Percentiles rank a stretch among this genome's conserved stretches.
These are phyloP conservation scores for Phialophora tarda DNA, from an alignment of 2,329 filamentous ascomycete genomes.

Conservation along the genomic window DNA sequence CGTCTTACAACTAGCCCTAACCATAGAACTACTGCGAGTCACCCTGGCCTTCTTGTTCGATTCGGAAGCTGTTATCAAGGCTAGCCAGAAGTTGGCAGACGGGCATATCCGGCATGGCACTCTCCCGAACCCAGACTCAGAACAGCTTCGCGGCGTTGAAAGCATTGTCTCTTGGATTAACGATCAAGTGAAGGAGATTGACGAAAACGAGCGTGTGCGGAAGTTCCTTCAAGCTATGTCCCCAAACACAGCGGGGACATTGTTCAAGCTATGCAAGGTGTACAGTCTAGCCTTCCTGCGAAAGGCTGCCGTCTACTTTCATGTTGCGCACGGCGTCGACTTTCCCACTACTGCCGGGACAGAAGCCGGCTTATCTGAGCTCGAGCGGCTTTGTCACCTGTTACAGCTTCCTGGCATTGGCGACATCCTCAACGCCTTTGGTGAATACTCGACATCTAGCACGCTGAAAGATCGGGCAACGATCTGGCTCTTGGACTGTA, in stretches of 20 bases:
- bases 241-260: constrained; percentile 19
- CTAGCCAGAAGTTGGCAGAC: constrained; percentile 21
- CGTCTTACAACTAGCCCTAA: constrained; percentile 81
- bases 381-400: constrained; percentile 77
- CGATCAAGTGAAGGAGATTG: constrained; percentile 10
- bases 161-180: constrained; percentile 26
- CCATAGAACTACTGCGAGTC: constrained; percentile 88
- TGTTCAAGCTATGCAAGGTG: constrained; percentile 62
- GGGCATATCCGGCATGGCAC: constrained; percentile 18
- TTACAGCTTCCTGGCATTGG: constrained; percentile 79
- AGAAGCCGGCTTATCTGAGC: constrained; percentile 72
- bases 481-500: constrained; percentile 76
- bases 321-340: constrained; percentile 87
- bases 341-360: constrained; percentile 73
- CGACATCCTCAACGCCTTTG: constrained; percentile 71
- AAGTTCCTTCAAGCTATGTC: constrained; percentile 19
- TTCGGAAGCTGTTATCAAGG: constrained; percentile 37
- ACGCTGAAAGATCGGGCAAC: constrained; percentile 58
- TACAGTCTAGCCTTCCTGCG: constrained; percentile 91
- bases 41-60: constrained; percentile 61
- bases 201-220: neutral
- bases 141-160: constrained; percentile 27
- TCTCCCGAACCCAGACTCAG: constrained; percentile 7
- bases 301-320: constrained; percentile 80
- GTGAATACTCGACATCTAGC: constrained; percentile 47